Evolutionary conservation across 2,329 filamentous ascomycete species (phyloP).

Genomic region (Alternaria triticimaculans): DNA sequence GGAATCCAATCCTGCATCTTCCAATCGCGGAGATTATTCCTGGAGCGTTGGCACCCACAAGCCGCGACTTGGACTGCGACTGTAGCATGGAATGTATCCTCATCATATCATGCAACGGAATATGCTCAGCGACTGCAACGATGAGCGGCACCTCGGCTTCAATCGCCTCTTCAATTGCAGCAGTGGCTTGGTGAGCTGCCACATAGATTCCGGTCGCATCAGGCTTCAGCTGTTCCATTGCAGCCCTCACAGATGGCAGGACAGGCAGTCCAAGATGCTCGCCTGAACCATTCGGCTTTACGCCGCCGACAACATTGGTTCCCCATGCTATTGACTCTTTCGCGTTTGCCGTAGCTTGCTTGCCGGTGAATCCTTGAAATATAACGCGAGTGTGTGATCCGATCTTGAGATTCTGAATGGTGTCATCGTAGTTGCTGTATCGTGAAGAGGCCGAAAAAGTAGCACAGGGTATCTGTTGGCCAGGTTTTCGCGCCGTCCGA

Average conservation of each 20-base stretch:
- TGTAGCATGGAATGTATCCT: slow-evolving; percentile 74
- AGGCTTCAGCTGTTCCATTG: slow-evolving; percentile 73
- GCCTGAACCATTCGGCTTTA: slow-evolving; percentile 72
- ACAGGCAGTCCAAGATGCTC: slow-evolving; percentile 77
- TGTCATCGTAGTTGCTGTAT: slow-evolving; percentile 62
- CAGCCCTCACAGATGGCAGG: slow-evolving; percentile 70
- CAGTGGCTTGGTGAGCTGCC: slow-evolving; percentile 73
- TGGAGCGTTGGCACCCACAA: slow-evolving; percentile 82
- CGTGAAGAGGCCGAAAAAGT: slow-evolving; percentile 39
- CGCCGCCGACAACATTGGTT: slow-evolving; percentile 80
- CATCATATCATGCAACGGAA: slow-evolving; percentile 79
- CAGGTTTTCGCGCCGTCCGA: neutral
- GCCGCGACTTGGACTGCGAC: slow-evolving; percentile 72
- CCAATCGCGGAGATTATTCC: slow-evolving; percentile 78
- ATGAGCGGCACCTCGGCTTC: slow-evolving; percentile 79
- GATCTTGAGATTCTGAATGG: slow-evolving; percentile 70
- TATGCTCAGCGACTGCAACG: slow-evolving; percentile 80
- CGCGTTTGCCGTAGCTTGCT: slow-evolving; percentile 75
- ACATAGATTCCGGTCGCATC: slow-evolving; percentile 83
- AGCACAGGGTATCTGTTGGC: slow-evolving; percentile 14
- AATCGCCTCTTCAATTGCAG: slow-evolving; percentile 80
- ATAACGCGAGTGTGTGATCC: slow-evolving; percentile 70
- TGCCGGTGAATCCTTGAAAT: slow-evolving; percentile 75
- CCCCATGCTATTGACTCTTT: slow-evolving; percentile 78
- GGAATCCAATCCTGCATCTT: slow-evolving; percentile 75